Evolutionary conservation across 1,284 basidiomycete genomes (phyloP), one percentile per base, ranked within the genome.

Genomic region (Heliocybe sulcata): DNA sequence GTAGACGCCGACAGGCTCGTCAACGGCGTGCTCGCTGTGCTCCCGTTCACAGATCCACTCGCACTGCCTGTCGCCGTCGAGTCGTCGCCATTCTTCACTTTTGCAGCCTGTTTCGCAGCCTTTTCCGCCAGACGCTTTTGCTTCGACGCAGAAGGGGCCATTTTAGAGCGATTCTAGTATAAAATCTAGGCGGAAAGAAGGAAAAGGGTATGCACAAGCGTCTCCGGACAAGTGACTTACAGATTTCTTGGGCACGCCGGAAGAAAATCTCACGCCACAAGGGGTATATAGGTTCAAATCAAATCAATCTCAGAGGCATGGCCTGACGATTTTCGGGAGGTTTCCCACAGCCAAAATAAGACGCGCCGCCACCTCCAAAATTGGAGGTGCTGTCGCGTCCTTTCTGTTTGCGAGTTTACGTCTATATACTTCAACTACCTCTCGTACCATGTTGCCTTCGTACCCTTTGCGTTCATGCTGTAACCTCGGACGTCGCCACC

Each of bases 111-210:
- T 59, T 92, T 94, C 58, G 92, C 92, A 45, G 89, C 92, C 73
- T 95, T 94, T 71, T 92, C 91, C 59, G 89, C 91, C 55, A 94
- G 81, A 53, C 92, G 83, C 69, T 94, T 90, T 77, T 90, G 88
- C 67, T 91, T 91, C 49, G 89, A 88, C 45, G 85, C 78, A 55
- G 89, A 91, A 52, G 88, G 87, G 0, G 88, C 66, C 88, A 90
- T 89, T 52, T 52, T 56, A 23, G 49, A 54, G 49, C 10, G 9
- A 47, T 11, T 20, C 9, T 47, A 47, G n/a, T 9, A 19, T 20
- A 19, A 47, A 35, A 35, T 35, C 33, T 35, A 35, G 33, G 33
- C 9, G 9, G 16, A 35, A 16, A 35, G 16, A 9, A 35, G 33
- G 9, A 35, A 16, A 35, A 35, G 16, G 33, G 33, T 9, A 9